phyloP scores from a whole-genome alignment of 2,329 filamentous ascomycete genomes.

The Phyllosticta capitalensis region DNA sequence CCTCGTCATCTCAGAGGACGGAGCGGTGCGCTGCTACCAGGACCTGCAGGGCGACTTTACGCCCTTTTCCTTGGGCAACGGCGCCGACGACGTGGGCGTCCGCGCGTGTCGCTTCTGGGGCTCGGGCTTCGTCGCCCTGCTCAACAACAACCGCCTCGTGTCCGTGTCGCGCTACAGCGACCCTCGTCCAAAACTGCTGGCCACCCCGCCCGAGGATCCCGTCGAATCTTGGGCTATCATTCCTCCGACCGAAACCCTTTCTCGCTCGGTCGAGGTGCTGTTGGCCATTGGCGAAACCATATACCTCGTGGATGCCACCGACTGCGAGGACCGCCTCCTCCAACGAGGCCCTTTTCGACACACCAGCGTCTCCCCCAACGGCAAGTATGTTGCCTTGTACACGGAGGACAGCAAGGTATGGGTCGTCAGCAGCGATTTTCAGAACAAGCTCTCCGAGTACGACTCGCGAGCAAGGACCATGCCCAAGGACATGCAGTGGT shows the following conservation, averaged over 20 bases:
- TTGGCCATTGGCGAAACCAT: slow-evolving; percentile 78
- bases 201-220: slow-evolving; percentile 63
- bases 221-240: slow-evolving; percentile 86
- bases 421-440: slow-evolving; percentile 92
- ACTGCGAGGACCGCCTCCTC: slow-evolving; percentile 82
- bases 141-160: slow-evolving; percentile 79
- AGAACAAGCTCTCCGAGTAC: slow-evolving; percentile 84
- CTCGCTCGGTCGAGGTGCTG: slow-evolving; percentile 84
- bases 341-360: slow-evolving; percentile 90
- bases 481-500: slow-evolving; percentile 89
- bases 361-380: slow-evolving; percentile 83
- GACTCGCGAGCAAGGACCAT: slow-evolving; percentile 76
- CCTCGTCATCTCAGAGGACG: slow-evolving; percentile 79
- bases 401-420: slow-evolving; percentile 74
- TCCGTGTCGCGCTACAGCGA: slow-evolving; percentile 85
- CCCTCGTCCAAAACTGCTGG: slow-evolving; percentile 75
- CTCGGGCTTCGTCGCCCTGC: slow-evolving; percentile 82
- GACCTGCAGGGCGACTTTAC: slow-evolving; percentile 92
- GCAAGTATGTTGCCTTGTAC: slow-evolving; percentile 79
- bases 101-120: slow-evolving; percentile 86
- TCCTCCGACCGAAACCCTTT: slow-evolving; percentile 78
- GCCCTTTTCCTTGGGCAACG: slow-evolving; percentile 84
- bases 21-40: slow-evolving; percentile 81
- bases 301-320: slow-evolving; percentile 75
- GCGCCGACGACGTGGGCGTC: slow-evolving; percentile 80